Base-by-base conservation (phyloP, 495 filamentous ascomycete species). In the Penicillium fimorum region DNA sequence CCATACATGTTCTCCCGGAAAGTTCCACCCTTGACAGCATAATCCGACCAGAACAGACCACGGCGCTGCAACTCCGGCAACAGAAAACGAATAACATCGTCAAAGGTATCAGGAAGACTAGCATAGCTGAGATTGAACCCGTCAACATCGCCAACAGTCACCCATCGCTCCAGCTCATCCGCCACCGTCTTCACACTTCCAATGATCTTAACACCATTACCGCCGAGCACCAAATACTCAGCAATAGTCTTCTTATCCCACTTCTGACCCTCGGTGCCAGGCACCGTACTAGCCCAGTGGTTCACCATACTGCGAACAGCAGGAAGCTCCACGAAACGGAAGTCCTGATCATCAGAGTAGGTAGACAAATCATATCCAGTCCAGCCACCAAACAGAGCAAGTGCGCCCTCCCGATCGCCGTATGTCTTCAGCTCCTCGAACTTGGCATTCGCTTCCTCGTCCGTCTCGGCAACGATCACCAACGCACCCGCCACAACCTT, bases 191-290 rank as follows among this genome's bases (percentile, higher is more conserved):
- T 58, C 5, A 80, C 72, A 20, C 79, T 84, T 0, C 84, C 84
- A 13, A 86, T 75, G 5, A 75, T 69, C n/a, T 81, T 79, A 1
- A 78, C 74, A 1, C 82, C 83, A 50, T 74, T 72, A 1, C 84
- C 84, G 1, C 86, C 85, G 9, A 87, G 67, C 41, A 73, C 78
- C 50, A 89, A 61, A 59, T 85, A 82, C 63, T 87, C 77, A 0
- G 82, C 84, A 24, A 89, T 77, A 0, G 80, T 82, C 44, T 74
- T 71, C 73, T 84, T 85, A 10, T 82, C 85, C 85, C 85, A 88
- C 68, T 83, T 84, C 57, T 65, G 47, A 2, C 63, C 65, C 46
- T 73, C 68, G 5, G 67, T 79, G 1, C 69, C 70, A 2, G 72
- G 73, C 17, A 72, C 68, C 2, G 69, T 72, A 42, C 64, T 72